Conservation (phyloP, 257 asterid species). For the Solanum pennellii region DNA sequence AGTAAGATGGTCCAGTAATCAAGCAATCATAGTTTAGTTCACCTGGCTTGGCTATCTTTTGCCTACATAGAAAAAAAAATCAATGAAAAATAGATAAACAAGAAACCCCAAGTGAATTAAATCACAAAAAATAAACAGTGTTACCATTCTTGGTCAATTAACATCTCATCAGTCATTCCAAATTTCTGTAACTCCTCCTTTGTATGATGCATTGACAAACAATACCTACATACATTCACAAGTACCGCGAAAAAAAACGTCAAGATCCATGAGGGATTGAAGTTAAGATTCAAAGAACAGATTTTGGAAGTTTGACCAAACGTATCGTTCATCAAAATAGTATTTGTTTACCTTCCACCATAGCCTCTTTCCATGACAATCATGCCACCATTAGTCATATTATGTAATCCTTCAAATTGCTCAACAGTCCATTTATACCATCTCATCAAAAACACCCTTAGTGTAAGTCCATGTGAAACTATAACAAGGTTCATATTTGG, state of each 20-base stretch:
- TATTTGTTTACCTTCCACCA: conserved; percentile 56
- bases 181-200: conserved; percentile 43
- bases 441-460: conserved; percentile 58
- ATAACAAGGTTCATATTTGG: conserved; percentile 66
- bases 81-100: not conserved
- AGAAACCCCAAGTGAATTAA: not conserved
- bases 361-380: conserved; percentile 73
- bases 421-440: conserved; percentile 82
- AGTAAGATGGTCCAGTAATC: conserved; percentile 66
- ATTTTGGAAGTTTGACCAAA: not conserved
- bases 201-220: conserved; percentile 58
- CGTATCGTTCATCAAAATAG: not conserved
- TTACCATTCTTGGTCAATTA: conserved; percentile 70
- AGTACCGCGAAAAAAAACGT: not conserved
- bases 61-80: conserved; percentile 25
- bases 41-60: conserved; percentile 59
- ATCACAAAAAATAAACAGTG: not conserved
- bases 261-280: not conserved
- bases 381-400: conserved; percentile 41
- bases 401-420: conserved; percentile 68
- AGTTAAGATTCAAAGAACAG: not conserved
- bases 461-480: conserved; percentile 54
- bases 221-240: conserved; percentile 32
- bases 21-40: conserved; percentile 54
- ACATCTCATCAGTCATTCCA: conserved; percentile 61